Evolutionary conservation across 2,329 filamentous ascomycete genomes (phyloP).

Genomic region (Scortechinia acanthostroma): DNA sequence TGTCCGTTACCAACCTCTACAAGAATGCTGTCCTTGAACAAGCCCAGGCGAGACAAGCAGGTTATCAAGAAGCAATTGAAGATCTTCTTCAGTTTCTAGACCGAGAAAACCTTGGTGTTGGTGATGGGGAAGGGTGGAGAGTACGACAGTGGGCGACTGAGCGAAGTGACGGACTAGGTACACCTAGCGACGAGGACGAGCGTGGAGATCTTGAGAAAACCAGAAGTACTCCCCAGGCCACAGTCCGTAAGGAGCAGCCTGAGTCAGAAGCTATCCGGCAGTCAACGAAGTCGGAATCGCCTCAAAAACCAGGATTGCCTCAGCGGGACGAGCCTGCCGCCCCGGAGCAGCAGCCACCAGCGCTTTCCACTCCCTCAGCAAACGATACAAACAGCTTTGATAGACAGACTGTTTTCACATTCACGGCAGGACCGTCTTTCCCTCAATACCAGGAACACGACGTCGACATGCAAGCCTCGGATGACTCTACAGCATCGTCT

Average conservation of each 20-base stretch:
- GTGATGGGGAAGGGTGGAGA: slow-evolving; percentile 68
- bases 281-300: no score
- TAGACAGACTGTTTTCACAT: background rate
- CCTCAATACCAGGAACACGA: background rate
- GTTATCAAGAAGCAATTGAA: slow-evolving; percentile 90
- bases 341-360: background rate
- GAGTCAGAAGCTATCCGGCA: background rate
- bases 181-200: slow-evolving; percentile 68
- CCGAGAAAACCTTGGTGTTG: slow-evolving; percentile 69
- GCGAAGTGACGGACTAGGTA: slow-evolving; percentile 46
- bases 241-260: background rate
- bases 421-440: background rate
- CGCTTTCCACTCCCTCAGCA: background rate
- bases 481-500: no score
- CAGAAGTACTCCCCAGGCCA: background rate
- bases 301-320: background rate
- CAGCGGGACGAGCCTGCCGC: background rate
- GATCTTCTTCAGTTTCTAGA: slow-evolving; percentile 83
- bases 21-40: slow-evolving; percentile 80
- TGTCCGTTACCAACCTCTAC: slow-evolving; percentile 93
- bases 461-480: no score
- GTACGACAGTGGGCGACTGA: slow-evolving; percentile 63
- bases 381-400: background rate
- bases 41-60: slow-evolving; percentile 67
- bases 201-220: no score